Conservation (phyloP, 2,329 filamentous ascomycete species). For the Penicillium occitanis region DNA sequence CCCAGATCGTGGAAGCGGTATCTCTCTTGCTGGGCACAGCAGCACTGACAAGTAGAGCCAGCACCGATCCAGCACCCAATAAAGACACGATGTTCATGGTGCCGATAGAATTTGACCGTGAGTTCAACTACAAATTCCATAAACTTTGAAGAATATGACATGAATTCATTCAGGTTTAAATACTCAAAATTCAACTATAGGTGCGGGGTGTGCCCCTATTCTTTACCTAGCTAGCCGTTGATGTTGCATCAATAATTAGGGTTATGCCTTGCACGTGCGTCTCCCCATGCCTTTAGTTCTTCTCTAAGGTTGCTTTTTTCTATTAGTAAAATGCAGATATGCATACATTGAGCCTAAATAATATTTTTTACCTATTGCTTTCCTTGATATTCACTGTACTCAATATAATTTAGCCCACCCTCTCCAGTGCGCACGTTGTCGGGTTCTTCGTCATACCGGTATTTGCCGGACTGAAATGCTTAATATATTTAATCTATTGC, state of each 20-base stretch:
- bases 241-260: conserved; percentile 7
- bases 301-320: neutral
- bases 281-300: neutral
- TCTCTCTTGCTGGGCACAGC: conserved; percentile 22
- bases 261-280: neutral
- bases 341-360: neutral
- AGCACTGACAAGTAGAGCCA: conserved; percentile 19
- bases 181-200: neutral
- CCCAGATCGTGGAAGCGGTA: conserved; percentile 29
- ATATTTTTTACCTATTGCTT: neutral
- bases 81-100: conserved; percentile 8
- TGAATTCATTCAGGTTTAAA: neutral
- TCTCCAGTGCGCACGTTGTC: neutral
- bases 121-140: neutral
- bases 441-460: neutral
- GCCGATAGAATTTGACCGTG: neutral
- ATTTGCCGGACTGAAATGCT: neutral
- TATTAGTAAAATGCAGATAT: neutral
- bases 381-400: neutral
- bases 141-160: no score
- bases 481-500: neutral
- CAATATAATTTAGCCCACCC: neutral
- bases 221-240: neutral
- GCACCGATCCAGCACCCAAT: neutral
- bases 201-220: conserved; percentile 1